Evolutionary conservation across 306 rosid species (phyloP).

Genomic region (Vigna mungo): DNA sequence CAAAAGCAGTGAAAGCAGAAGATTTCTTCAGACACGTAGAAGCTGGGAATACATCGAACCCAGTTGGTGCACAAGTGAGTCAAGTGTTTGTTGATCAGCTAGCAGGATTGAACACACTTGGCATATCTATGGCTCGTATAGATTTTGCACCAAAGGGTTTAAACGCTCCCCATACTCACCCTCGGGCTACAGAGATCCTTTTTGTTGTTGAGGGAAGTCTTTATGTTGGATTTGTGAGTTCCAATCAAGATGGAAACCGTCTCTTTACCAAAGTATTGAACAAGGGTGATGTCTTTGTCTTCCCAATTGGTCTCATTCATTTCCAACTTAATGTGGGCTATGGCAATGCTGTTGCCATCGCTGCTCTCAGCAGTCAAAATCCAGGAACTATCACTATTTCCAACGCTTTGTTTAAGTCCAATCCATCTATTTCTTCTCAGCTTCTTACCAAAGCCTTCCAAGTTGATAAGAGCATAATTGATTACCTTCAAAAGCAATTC

Average conservation of each 20-base stretch:
- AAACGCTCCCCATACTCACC: slow-evolving; percentile 44
- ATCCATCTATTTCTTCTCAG: slow-evolving; percentile 43
- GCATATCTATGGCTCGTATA: slow-evolving; percentile 27
- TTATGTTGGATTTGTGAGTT: slow-evolving; percentile 42
- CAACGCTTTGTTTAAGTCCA: slow-evolving; percentile 43
- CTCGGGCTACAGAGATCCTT: slow-evolving; percentile 43
- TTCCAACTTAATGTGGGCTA: slow-evolving; percentile 44
- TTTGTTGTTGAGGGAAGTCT: slow-evolving; percentile 48
- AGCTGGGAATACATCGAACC: slow-evolving; percentile 7
- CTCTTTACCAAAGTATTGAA: slow-evolving; percentile 32
- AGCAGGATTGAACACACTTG: slow-evolving; percentile 33
- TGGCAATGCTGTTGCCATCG: slow-evolving; percentile 36
- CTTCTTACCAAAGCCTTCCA: slow-evolving; percentile 46
- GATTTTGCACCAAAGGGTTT: slow-evolving; percentile 37
- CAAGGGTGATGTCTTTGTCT: slow-evolving; percentile 45
- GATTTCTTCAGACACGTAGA: slow-evolving; percentile 44
- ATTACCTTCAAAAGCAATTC: slow-evolving; percentile 39
- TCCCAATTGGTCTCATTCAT: slow-evolving; percentile 46
- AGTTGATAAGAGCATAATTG: slow-evolving; percentile 36
- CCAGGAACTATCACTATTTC: slow-evolving; percentile 30
- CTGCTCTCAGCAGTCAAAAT: slow-evolving; percentile 35
- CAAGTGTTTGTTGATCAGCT: background rate
- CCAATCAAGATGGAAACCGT: slow-evolving; percentile 27
- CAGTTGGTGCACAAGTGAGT: background rate
- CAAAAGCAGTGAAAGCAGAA: background rate